Percentiles rank a stretch among this genome's conserved stretches.
These are phyloP conservation scores for Neurospora sp. DNA, from an alignment of 495 filamentous ascomycete genomes.

Conservation along the genomic window DNA sequence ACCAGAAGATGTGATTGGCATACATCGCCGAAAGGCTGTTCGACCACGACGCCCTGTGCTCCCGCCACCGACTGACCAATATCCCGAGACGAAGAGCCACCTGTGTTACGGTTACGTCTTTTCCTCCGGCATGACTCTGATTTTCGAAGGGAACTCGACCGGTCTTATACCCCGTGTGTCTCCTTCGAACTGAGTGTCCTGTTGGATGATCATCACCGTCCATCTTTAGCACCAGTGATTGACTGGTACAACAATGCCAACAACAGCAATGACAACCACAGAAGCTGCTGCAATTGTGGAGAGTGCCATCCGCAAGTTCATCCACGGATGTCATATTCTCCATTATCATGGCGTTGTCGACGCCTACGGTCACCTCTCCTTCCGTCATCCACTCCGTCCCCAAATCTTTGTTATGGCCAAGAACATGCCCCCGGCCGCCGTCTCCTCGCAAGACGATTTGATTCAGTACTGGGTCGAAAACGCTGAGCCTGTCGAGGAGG, in stretches of 20 bases:
- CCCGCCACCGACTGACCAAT: not conserved
- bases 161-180: not conserved
- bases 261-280: not conserved
- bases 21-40: not conserved
- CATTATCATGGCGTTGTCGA: slow-evolving; percentile 36
- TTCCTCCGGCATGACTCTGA: not conserved
- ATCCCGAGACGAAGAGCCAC: not conserved
- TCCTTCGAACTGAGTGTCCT: not conserved
- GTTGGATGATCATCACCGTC: not conserved
- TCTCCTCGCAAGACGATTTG: slow-evolving; percentile 32
- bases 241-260: not conserved
- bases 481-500: slow-evolving; percentile 26
- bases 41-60: not conserved
- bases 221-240: not conserved
- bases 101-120: not conserved
- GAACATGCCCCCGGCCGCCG: slow-evolving; percentile 33
- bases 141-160: not conserved
- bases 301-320: slow-evolving; percentile 4
- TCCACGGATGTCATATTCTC: slow-evolving; percentile 21
- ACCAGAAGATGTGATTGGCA: not conserved
- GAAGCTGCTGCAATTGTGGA: not conserved
- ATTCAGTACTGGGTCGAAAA: slow-evolving; percentile 33
- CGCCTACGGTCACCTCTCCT: slow-evolving; percentile 43
- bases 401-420: slow-evolving; percentile 36
- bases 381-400: slow-evolving; percentile 32